A percentile compares a stretch with the other conserved stretches of the same genome.
phyloP scores from a whole-genome alignment of 2,329 filamentous ascomycete species.

The Periconia sp. region DNA sequence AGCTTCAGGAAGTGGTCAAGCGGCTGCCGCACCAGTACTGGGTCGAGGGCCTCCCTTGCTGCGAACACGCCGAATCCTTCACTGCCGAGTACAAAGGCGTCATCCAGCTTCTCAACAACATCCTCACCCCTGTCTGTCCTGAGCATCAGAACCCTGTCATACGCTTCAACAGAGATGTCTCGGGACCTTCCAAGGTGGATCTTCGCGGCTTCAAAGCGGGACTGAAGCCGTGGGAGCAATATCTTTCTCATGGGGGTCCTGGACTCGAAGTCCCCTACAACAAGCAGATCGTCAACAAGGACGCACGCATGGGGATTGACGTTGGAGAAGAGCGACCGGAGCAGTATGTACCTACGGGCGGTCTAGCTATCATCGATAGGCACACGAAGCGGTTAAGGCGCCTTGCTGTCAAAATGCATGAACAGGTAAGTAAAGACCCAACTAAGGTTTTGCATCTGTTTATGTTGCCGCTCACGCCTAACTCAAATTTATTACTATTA shows the following conservation, averaged over 20 bases:
- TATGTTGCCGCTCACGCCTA: too few relatives aligned
- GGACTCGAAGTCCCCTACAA: conserved; percentile 14
- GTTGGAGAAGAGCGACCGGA: not conserved
- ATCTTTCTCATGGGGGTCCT: conserved; percentile 18
- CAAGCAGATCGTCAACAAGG: conserved; percentile 1
- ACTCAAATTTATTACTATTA: too few relatives aligned
- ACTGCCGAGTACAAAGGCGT: not conserved
- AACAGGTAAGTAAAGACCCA: not conserved
- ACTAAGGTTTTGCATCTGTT: not conserved
- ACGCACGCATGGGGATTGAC: not conserved
- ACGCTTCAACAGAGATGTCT: not conserved
- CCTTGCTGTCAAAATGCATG: not conserved
- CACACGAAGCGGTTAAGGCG: conserved; percentile 16
- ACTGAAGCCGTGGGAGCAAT: conserved; percentile 33
- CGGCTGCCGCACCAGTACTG: conserved; percentile 8
- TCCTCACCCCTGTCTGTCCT: not conserved
- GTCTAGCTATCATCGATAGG: conserved; percentile 22
- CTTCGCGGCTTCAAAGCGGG: conserved; percentile 22
- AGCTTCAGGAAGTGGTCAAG: conserved; percentile 16
- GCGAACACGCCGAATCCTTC: conserved; percentile 5
- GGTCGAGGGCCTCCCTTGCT: not conserved
- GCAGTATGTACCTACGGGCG: conserved; percentile 25
- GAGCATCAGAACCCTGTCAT: not conserved
- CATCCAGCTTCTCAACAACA: conserved; percentile 10
- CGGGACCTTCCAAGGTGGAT: conserved; percentile 4